These are phyloP conservation scores for Neofusicoccum umdonicola DNA, from an alignment of 2,329 filamentous ascomycete species.

Conservation along the genomic window DNA sequence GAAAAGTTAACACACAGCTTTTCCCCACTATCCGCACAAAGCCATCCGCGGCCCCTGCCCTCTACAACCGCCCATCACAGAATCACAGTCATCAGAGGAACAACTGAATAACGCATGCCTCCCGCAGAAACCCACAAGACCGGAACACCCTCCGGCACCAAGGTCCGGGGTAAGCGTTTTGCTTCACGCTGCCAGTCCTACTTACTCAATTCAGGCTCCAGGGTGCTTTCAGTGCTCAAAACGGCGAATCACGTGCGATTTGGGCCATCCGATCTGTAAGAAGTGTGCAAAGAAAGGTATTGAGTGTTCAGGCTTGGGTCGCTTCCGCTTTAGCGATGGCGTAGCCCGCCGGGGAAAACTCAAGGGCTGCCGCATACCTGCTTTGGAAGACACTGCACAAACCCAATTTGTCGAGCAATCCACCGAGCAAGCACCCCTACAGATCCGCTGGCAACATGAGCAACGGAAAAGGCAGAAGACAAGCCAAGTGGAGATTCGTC, in stretches of 20 bases:
- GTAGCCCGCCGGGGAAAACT: conserved; percentile 25
- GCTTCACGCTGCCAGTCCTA: not conserved
- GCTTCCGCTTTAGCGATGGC: conserved; percentile 37
- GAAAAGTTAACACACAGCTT: not conserved
- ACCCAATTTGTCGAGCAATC: not conserved
- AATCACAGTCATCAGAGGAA: not conserved
- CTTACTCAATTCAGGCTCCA: not conserved
- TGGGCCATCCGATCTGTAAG: conserved; percentile 37
- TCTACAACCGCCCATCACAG: not conserved
- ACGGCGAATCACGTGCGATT: conserved; percentile 42
- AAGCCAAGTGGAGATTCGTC: not conserved
- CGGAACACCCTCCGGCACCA: not conserved
- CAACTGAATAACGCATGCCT: not conserved
- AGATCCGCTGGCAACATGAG: not conserved
- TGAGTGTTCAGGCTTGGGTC: conserved; percentile 39
- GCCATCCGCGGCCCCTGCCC: not conserved
- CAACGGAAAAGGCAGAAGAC: not conserved
- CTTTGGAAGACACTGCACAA: not conserved
- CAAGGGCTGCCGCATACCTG: conserved; percentile 22
- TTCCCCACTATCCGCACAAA: not conserved
- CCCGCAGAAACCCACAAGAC: not conserved
- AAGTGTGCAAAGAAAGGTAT: conserved; percentile 42
- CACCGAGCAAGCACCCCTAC: not conserved
- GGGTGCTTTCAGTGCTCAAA: conserved; percentile 41
- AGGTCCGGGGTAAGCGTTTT: not conserved